These are phyloP conservation scores for Plasmodium inui DNA, from an alignment of 169 alveolate genomes.

Conservation along the genomic window DNA sequence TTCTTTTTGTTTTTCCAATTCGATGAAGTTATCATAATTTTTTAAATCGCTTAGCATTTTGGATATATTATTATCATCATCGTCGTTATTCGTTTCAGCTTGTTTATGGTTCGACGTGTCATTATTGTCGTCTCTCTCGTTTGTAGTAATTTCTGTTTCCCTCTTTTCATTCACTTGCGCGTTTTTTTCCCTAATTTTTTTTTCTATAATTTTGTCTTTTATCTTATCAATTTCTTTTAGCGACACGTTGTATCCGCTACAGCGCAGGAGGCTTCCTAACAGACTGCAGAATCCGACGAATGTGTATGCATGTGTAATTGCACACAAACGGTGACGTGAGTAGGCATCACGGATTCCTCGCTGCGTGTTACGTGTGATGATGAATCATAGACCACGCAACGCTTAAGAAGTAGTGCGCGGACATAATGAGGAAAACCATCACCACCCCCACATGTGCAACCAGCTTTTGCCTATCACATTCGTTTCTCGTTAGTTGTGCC, in stretches of 20 bases:
- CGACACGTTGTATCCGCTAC: slow-evolving; percentile 70
- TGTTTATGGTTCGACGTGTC: background rate
- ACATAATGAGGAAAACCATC: background rate
- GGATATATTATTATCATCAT: slow-evolving; percentile 18
- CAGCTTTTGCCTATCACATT: background rate
- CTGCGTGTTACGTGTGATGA: background rate
- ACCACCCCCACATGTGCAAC: background rate
- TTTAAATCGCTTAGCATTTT: slow-evolving; percentile 51
- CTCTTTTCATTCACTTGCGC: slow-evolving; percentile 16
- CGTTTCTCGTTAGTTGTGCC: background rate
- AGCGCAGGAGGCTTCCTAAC: slow-evolving; percentile 58
- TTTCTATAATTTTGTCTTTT: slow-evolving; percentile 46
- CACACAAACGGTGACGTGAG: background rate
- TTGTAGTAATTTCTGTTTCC: slow-evolving; percentile 12
- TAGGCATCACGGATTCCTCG: background rate
- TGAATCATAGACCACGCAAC: background rate
- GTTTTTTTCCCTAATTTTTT: slow-evolving; percentile 13
- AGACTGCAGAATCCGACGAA: slow-evolving; percentile 8
- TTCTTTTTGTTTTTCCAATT: slow-evolving; percentile 66
- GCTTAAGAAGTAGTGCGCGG: background rate
- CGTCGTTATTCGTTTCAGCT: background rate
- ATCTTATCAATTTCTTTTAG: slow-evolving; percentile 66
- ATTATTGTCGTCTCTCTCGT: slow-evolving; percentile 10
- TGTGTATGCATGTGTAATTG: background rate
- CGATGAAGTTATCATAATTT: slow-evolving; percentile 68